A percentile compares a stretch with the other conserved stretches of the same genome.
Conservation (phyloP, 202 grass and related monocot genomes). For the Carex arenaria region DNA sequence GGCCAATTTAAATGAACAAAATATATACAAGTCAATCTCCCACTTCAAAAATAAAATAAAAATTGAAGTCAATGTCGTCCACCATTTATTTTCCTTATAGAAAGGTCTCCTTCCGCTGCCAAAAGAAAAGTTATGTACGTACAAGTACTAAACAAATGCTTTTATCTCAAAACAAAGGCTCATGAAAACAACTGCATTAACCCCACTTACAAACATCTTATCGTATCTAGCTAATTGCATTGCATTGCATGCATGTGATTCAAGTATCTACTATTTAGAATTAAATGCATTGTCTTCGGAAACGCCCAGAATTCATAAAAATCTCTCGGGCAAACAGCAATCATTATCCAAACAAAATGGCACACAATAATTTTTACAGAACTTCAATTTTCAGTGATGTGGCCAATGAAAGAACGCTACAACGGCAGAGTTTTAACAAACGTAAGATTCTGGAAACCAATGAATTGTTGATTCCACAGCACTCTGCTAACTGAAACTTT, state of each 20-base stretch:
- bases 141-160: no score
- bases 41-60: no score
- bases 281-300: slow-evolving; percentile 27
- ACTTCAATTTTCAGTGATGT: neutral
- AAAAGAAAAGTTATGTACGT: no score
- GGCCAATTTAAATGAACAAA: no score
- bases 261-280: neutral
- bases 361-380: neutral
- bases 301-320: neutral
- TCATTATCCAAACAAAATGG: neutral
- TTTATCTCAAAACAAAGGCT: neutral
- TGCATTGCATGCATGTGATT: slow-evolving; percentile 12
- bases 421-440: neutral
- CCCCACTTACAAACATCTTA: neutral
- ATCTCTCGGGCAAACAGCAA: neutral
- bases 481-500: slow-evolving; percentile 4
- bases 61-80: no score
- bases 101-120: no score
- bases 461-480: neutral
- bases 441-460: neutral
- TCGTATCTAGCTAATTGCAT: neutral
- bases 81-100: no score
- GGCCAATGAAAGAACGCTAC: neutral
- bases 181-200: neutral
- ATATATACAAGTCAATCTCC: no score